phyloP scores from a whole-genome alignment of 169 alveolate genomes.

The Perkinsus chesapeaki region DNA sequence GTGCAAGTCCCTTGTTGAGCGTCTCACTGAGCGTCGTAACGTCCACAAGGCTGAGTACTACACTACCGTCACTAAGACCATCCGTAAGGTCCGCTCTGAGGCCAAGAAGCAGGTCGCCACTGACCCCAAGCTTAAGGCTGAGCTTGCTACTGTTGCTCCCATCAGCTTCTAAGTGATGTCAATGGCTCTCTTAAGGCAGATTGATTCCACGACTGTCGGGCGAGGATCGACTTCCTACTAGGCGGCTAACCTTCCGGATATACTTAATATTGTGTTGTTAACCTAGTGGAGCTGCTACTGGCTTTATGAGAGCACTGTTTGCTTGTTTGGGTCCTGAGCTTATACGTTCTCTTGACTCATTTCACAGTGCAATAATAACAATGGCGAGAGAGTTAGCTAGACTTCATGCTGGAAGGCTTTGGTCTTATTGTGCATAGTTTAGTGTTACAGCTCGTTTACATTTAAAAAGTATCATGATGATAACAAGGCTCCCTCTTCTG shows the following conservation, averaged over 20 bases:
- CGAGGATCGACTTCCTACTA: neutral
- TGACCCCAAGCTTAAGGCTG: neutral
- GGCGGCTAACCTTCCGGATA: neutral
- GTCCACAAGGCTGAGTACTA: neutral
- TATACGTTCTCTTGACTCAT: neutral
- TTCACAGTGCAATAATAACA: neutral
- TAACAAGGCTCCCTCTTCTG: slow-evolving; percentile 2
- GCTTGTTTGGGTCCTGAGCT: neutral
- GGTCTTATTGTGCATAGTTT: neutral
- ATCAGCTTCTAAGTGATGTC: slow-evolving; percentile 2
- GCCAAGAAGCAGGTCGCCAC: neutral
- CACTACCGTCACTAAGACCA: neutral
- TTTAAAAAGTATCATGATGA: neutral
- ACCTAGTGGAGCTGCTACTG: neutral
- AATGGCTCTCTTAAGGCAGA: too few relatives aligned
- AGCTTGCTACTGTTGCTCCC: neutral
- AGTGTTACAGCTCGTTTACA: neutral
- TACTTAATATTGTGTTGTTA: neutral
- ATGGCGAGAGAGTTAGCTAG: slow-evolving; percentile 1
- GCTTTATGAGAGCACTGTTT: neutral
- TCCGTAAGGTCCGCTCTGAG: neutral
- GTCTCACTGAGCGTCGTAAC: slow-evolving; percentile 5
- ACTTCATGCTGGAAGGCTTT: neutral
- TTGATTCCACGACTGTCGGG: neutral
- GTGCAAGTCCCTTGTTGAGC: neutral